Evolutionary conservation across 139 green algal species (phyloP).

Genomic region (Raphidocelis subcapitata): DNA sequence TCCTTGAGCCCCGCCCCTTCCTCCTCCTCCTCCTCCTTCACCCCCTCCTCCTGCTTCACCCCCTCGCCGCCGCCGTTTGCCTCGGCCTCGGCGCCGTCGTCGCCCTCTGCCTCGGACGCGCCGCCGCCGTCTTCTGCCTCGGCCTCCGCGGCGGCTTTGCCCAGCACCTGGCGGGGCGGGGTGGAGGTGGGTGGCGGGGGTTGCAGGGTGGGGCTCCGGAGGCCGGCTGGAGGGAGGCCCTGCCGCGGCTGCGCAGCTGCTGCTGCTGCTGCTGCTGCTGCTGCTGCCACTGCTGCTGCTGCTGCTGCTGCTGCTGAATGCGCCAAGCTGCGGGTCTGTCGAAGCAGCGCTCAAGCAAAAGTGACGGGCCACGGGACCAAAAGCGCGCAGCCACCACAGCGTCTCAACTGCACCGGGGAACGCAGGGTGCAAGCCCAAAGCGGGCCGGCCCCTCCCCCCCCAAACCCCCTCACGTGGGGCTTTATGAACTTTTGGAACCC

Average conservation of each 20-base stretch:
- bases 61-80: background rate
- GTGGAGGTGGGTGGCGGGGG: background rate
- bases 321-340: too few species aligned
- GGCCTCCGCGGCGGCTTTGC: background rate
- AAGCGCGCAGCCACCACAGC: too few species aligned
- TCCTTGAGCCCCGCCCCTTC: background rate
- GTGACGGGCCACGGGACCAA: too few species aligned
- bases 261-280: background rate
- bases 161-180: background rate
- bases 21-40: background rate
- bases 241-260: background rate
- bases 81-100: background rate
- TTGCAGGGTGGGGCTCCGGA: background rate
- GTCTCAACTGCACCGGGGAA: too few species aligned
- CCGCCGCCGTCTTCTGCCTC: background rate
- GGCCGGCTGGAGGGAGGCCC: background rate
- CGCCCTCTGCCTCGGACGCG: background rate
- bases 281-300: conserved; percentile 8
- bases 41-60: background rate
- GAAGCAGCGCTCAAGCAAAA: too few species aligned
- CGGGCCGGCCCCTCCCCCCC: too few species aligned
- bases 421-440: too few species aligned
- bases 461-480: conserved; percentile 45
- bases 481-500: conserved; percentile 42
- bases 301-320: background rate